Base-by-base conservation (phyloP, 176 grass and related monocot genomes). In the Zoysia pacifica region DNA sequence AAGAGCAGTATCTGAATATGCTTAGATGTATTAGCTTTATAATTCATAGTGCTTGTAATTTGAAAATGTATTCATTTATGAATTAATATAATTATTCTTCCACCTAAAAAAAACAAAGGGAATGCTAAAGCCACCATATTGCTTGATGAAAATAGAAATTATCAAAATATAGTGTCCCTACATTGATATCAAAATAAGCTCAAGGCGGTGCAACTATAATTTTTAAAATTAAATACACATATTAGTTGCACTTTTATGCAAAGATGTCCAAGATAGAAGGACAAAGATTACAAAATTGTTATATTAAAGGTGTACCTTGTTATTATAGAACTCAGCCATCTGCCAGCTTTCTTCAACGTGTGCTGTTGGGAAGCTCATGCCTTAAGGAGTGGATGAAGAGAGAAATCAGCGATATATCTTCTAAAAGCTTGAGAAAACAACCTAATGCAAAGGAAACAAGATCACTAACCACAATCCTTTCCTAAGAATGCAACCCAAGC, bases 401-500 rank as follows among this genome's bases (percentile, higher is more conserved):
- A 65, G 3, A 65, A 73, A 88, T 82, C 69, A 83, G 70, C 15
- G 11, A 63, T 6, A 13, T 35, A 19, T 61, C 10, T 35, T 65
- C 4, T 46, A 65, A 38, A 78, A 54, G 19, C 11, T 74, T 15
- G n/a, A 72, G 13, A 63, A 4, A 11, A 35, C 48, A 72, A 71
- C 18, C 6, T 7, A 7, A 36, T 36, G 10, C 47, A 48, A 41
- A 70, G 6, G 64, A 12, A 41, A 7, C 1, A 73, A 65, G 44
- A 70, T 75, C 14, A 96, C 97, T 82, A 77, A 99, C 97, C 93
- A 9, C 90, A 88, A 64, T 93, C 88, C 87, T 99, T 99, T 79
- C 97, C 93, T 74, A 91, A 82, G 82, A 94, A 99, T 55, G 86
- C 90, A 39, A 96, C 88, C 97, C 97, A 99, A 18, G 89, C 93